Percentiles rank a stretch among this genome's conserved stretches.
These are phyloP conservation scores for Saccharomycopsis amapae DNA, from an alignment of 805 yeast genomes.

Conservation along the genomic window DNA sequence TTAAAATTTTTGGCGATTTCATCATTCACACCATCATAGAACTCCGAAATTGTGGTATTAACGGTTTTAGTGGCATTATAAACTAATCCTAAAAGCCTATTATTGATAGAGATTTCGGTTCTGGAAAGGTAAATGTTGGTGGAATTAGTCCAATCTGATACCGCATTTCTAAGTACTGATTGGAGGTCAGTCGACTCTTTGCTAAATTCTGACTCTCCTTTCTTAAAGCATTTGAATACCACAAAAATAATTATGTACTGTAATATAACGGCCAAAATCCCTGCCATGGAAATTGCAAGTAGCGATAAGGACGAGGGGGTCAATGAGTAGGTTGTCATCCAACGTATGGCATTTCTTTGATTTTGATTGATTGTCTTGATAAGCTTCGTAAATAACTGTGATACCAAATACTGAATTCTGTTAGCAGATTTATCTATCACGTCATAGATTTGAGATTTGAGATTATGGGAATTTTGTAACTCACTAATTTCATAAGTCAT, in stretches of 20 bases:
- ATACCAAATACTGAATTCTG: conserved; percentile 14
- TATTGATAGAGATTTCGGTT: conserved; percentile 50
- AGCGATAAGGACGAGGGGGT: conserved; percentile 46
- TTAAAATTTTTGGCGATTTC: conserved; percentile 57
- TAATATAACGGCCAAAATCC: conserved; percentile 44
- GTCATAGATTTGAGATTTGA: conserved; percentile 11
- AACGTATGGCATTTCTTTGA: conserved; percentile 26
- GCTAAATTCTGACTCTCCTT: conserved; percentile 7
- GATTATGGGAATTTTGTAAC: background rate
- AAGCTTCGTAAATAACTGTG: conserved; percentile 4
- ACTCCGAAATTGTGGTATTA: conserved; percentile 51
- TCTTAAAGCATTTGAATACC: conserved; percentile 23
- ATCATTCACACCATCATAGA: conserved; percentile 51
- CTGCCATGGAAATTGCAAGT: conserved; percentile 49
- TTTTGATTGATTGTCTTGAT: background rate
- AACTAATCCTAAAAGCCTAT: conserved; percentile 60
- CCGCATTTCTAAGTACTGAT: conserved; percentile 17
- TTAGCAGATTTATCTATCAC: conserved; percentile 16
- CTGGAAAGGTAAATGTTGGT: conserved; percentile 48
- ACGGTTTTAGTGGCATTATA: conserved; percentile 48
- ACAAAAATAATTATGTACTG: conserved; percentile 44
- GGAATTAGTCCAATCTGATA: conserved; percentile 42
- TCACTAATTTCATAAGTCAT: conserved; percentile 27
- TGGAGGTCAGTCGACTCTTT: conserved; percentile 19
- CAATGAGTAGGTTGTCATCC: conserved; percentile 38